These are phyloP conservation scores for Populus tremula DNA, from an alignment of 345 rosid genomes.

Conservation along the genomic window DNA sequence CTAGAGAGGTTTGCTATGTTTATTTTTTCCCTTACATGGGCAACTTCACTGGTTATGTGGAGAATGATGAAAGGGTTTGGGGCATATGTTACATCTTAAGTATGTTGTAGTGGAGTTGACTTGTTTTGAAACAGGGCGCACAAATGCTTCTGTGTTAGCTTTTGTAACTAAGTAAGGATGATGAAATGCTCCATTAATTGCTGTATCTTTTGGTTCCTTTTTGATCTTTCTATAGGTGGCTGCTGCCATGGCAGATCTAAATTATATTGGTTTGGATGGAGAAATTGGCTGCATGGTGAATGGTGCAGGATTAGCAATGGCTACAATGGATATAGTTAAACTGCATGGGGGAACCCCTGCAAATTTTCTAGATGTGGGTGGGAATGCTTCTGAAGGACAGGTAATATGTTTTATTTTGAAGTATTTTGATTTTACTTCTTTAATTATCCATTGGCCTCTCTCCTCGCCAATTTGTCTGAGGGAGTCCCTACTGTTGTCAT, in stretches of 20 bases:
- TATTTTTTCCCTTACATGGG: neutral
- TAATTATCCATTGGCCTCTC: neutral
- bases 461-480: neutral
- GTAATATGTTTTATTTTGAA: slow-evolving; percentile 33
- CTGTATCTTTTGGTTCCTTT: neutral
- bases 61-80: neutral
- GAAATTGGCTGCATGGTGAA: slow-evolving; percentile 99
- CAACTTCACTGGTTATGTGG: neutral
- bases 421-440: slow-evolving; percentile 7
- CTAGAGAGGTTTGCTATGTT: slow-evolving; percentile 65
- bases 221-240: slow-evolving; percentile 56
- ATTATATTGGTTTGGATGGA: slow-evolving; percentile 96
- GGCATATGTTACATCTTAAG: neutral
- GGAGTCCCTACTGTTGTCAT: neutral
- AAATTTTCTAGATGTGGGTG: slow-evolving; percentile 97
- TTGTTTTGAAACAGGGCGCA: neutral
- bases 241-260: slow-evolving; percentile 93
- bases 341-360: slow-evolving; percentile 99
- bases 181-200: neutral
- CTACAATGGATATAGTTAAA: slow-evolving; percentile 98
- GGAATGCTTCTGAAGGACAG: slow-evolving; percentile 96
- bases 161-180: neutral
- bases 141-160: neutral
- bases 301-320: slow-evolving; percentile 99
- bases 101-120: neutral